phyloP scores from a whole-genome alignment of 768 basidiomycete species.

The Russula vinacea region DNA sequence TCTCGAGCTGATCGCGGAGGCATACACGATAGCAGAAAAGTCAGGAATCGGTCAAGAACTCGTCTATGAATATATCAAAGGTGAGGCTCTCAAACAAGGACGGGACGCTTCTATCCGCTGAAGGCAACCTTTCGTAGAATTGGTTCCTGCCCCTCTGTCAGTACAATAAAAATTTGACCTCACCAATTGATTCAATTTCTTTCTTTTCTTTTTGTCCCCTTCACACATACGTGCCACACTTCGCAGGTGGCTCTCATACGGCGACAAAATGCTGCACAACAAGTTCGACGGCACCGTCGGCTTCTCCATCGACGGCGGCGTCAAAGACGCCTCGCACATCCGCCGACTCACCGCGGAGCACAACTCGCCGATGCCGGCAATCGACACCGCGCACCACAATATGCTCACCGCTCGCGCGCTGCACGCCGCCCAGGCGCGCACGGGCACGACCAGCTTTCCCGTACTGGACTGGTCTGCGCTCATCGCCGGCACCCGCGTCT shows the following conservation, averaged over 20 bases:
- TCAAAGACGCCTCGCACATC: constrained; percentile 82
- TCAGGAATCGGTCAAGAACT: constrained; percentile 68
- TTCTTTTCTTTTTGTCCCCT: background rate
- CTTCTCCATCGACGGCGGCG: constrained; percentile 81
- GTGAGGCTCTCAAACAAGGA: constrained; percentile 34
- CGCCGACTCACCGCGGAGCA: constrained; percentile 63
- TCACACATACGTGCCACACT: no score
- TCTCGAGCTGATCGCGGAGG: constrained; percentile 76
- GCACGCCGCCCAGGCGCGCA: constrained; percentile 47
- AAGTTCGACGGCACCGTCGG: constrained; percentile 71
- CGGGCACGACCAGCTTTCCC: constrained; percentile 51
- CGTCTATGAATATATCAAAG: constrained; percentile 57
- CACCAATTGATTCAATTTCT: background rate
- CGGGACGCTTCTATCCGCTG: background rate
- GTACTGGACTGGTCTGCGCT: constrained; percentile 80
- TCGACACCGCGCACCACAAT: constrained; percentile 73
- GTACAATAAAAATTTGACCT: background rate
- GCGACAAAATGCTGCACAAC: constrained; percentile 67
- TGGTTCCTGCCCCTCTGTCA: constrained; percentile 63
- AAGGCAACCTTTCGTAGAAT: constrained; percentile 41
- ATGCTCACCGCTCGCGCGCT: constrained; percentile 75
- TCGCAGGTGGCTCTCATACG: constrained; percentile 52
- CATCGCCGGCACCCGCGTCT: constrained; percentile 71
- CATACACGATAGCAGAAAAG: constrained; percentile 82
- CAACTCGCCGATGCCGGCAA: constrained; percentile 65